Base-by-base conservation (phyloP, 1,284 basidiomycete genomes). In the Neotropicomus parvogracilis region DNA sequence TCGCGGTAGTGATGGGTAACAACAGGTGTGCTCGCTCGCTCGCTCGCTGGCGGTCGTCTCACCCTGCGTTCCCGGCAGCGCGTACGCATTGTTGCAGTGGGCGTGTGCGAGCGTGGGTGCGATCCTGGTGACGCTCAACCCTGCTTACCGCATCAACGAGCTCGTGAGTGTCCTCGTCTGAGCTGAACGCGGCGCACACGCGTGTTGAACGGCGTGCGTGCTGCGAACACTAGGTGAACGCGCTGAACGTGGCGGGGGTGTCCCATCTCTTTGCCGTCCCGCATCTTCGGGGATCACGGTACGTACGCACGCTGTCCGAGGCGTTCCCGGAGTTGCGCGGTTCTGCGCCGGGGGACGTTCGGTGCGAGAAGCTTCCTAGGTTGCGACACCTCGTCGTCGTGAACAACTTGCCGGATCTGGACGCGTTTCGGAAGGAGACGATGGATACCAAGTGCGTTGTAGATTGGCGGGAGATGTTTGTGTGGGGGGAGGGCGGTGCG, bases 1-100 rank as follows among this genome's bases (percentile, higher is more conserved):
- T 93, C 17, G 89, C 78, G 2, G 85, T 91, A 9, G 70, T 92
- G 40, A 88, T 93, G 88, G 88, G 87, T 4, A 90, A 88, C 54
- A 86, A 78, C 53, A 89, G 87, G 87, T 85, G 46, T 26, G 63
- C 36, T 47, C 26, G 13, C 33, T 39, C 9, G 11, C 11, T 9
- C 10, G 27, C 9, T 8, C 24, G 12, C 20, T 16, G 3, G 3
- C 11, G 16, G 16, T 32, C 5, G 24, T 20, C 24, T 49, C 14
- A 48, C 11, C 11, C 5, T 3, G 5, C 1, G n/a, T 9, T 10
- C 3, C 10, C 3, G 31, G 27, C 53, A 91, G 88, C 56, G 75
- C 85, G 13, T 92, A 92, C 63, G 88, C 85, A 2, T 75, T 80
- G 66, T 66, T 91, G 28, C 90, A 92, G 59, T 91, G 89, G 88